These are phyloP conservation scores for Aquilaria malaccensis DNA, from an alignment of 345 rosid genomes.

Conservation along the genomic window DNA sequence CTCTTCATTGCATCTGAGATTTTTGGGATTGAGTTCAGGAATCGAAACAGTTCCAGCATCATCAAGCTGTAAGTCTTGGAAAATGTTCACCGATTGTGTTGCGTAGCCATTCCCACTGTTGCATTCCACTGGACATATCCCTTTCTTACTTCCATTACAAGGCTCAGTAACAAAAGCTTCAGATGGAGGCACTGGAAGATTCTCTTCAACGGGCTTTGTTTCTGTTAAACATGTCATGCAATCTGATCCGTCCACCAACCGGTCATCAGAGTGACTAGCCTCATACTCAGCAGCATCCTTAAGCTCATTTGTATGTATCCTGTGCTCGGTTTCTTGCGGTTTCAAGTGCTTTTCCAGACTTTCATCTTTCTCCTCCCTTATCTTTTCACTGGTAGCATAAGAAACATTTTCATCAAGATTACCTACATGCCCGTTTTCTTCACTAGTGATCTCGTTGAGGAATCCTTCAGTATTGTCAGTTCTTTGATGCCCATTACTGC, in stretches of 20 bases:
- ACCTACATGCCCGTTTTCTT: slow-evolving; percentile 13
- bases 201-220: slow-evolving; percentile 8
- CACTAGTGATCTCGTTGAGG: slow-evolving; percentile 5
- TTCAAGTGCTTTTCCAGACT: slow-evolving; percentile 1
- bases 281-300: too few relatives aligned
- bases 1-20: slow-evolving; percentile 9
- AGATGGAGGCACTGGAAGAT: slow-evolving; percentile 6
- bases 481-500: slow-evolving; percentile 1
- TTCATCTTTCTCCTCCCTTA: slow-evolving; percentile 1
- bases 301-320: too few relatives aligned
- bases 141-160: slow-evolving; percentile 7
- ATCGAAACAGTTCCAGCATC: slow-evolving; percentile 8
- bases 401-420: slow-evolving; percentile 9
- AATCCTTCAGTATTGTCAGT: slow-evolving; percentile 8
- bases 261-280: too few relatives aligned
- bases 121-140: background rate
- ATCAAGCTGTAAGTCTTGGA: slow-evolving; percentile 13
- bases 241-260: too few relatives aligned
- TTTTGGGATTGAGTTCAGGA: slow-evolving; percentile 7
- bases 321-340: background rate
- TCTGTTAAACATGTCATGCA: too few relatives aligned
- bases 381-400: slow-evolving; percentile 6
- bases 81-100: slow-evolving; percentile 10
- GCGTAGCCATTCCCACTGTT: slow-evolving; percentile 1
- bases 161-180: slow-evolving; percentile 2